phyloP scores from a whole-genome alignment of 176 grass and related monocot species.

The Luzula sylvatica region DNA sequence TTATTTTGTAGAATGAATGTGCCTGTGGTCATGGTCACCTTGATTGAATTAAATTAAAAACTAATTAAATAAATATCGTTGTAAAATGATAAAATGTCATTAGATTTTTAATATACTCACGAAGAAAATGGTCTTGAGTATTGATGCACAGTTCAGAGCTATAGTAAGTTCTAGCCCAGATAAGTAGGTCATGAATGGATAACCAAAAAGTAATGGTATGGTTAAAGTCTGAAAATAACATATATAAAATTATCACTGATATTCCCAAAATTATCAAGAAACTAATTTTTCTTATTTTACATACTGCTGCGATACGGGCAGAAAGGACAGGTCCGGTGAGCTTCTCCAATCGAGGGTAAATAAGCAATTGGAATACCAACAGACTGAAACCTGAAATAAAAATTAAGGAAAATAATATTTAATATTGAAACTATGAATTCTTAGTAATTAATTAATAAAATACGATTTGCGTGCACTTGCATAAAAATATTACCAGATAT shows the following conservation, averaged over 20 bases:
- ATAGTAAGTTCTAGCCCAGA: constrained; percentile 34
- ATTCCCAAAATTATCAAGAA: not conserved
- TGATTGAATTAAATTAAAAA: constrained; percentile 23
- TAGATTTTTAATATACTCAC: constrained; percentile 35
- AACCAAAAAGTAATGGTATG: constrained; percentile 51
- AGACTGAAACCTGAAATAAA: constrained; percentile 42
- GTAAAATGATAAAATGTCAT: not conserved
- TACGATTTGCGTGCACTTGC: too few species aligned
- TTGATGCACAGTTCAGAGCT: constrained; percentile 30
- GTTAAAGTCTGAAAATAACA: constrained; percentile 29
- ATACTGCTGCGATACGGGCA: constrained; percentile 32
- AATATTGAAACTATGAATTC: too few species aligned
- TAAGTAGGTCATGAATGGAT: constrained; percentile 54
- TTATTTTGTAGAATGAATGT: constrained; percentile 66
- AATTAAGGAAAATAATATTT: not conserved
- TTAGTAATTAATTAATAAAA: not conserved
- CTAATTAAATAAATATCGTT: not conserved
- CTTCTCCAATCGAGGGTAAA: constrained; percentile 38
- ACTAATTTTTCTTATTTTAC: not conserved
- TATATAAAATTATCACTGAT: too few species aligned
- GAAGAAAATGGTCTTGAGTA: constrained; percentile 35
- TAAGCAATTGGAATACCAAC: constrained; percentile 56
- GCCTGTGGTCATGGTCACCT: constrained; percentile 50
- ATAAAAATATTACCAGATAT: constrained; percentile 34
- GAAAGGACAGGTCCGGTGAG: constrained; percentile 34